Evolutionary conservation across 2,329 filamentous ascomycete genomes (phyloP).

Genomic region (Calonectria fujianensis): DNA sequence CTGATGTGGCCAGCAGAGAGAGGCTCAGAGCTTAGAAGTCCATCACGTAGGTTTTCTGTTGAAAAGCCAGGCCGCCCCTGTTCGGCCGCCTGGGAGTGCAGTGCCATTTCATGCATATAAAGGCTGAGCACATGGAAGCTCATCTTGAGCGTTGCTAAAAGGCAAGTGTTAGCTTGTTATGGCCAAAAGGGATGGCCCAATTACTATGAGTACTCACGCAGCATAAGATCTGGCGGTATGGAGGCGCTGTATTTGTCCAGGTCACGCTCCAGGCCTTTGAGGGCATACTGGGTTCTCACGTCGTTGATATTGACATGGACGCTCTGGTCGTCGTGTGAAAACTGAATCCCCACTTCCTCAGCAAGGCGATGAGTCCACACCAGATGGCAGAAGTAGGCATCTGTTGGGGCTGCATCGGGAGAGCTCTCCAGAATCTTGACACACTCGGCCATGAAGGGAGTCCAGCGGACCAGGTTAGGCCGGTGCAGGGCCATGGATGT

Average conservation of each 20-base stretch:
- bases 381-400: constrained; percentile 75
- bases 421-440: constrained; percentile 73
- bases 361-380: constrained; percentile 77
- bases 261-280: constrained; percentile 79
- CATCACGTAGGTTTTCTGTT: constrained; percentile 66
- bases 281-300: constrained; percentile 76
- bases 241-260: constrained; percentile 75
- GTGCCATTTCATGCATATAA: constrained; percentile 85
- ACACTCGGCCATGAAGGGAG: constrained; percentile 76
- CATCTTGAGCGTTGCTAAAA: constrained; percentile 76
- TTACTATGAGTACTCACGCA: constrained; percentile 68
- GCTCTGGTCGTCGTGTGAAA: constrained; percentile 79
- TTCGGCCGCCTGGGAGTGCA: constrained; percentile 79
- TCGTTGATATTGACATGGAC: constrained; percentile 75
- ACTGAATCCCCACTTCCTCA: constrained; percentile 81
- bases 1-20: constrained; percentile 75
- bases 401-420: constrained; percentile 73
- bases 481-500: constrained; percentile 77
- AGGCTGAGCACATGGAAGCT: constrained; percentile 80
- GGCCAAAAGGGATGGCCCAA: neutral
- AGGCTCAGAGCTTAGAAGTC: constrained; percentile 63
- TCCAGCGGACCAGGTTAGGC: constrained; percentile 76
- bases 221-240: constrained; percentile 72
- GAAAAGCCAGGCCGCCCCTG: constrained; percentile 69
- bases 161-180: constrained; percentile 13